Percentiles rank a stretch among this genome's conserved stretches.
These are phyloP conservation scores for Lipomyces chichibuensis DNA, from an alignment of 805 yeast genomes.

Conservation along the genomic window DNA sequence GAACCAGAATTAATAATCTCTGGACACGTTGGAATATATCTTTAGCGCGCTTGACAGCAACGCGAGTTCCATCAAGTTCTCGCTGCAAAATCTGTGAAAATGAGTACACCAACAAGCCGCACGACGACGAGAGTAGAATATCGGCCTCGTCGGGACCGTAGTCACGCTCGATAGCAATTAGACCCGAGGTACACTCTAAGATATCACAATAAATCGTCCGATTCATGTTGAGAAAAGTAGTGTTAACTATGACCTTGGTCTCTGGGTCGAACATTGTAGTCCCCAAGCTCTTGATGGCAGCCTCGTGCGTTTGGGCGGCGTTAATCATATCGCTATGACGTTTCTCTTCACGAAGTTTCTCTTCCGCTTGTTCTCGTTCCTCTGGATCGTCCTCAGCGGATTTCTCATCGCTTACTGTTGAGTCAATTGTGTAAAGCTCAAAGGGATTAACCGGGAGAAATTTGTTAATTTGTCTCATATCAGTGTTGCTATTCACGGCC, in stretches of 20 bases:
- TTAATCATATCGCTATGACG: background rate
- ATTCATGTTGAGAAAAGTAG: slow-evolving; percentile 5
- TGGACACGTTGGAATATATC: slow-evolving; percentile 2
- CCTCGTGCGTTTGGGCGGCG: background rate
- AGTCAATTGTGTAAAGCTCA: background rate
- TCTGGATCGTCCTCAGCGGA: background rate
- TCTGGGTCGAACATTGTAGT: slow-evolving; percentile 4
- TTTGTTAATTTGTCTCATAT: background rate
- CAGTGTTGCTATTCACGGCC: background rate
- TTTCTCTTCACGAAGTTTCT: background rate
- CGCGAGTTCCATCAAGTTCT: slow-evolving; percentile 8
- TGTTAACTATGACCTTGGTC: slow-evolving; percentile 19
- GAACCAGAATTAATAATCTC: slow-evolving; percentile 8
- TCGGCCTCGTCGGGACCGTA: slow-evolving; percentile 21
- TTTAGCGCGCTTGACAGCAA: slow-evolving; percentile 6
- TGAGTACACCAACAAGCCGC: slow-evolving; percentile 7
- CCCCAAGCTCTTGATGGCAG: background rate
- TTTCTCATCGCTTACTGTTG: background rate
- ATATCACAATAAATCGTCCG: slow-evolving; percentile 11
- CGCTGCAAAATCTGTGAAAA: slow-evolving; percentile 18
- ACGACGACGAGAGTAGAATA: slow-evolving; percentile 15
- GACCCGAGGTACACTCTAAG: slow-evolving; percentile 1
- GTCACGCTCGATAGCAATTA: slow-evolving; percentile 24
- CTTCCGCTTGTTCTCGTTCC: background rate
- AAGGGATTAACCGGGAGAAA: slow-evolving; percentile 14